phyloP scores from a whole-genome alignment of 2,329 filamentous ascomycete genomes.

The Pseudogymnoascus sp. region DNA sequence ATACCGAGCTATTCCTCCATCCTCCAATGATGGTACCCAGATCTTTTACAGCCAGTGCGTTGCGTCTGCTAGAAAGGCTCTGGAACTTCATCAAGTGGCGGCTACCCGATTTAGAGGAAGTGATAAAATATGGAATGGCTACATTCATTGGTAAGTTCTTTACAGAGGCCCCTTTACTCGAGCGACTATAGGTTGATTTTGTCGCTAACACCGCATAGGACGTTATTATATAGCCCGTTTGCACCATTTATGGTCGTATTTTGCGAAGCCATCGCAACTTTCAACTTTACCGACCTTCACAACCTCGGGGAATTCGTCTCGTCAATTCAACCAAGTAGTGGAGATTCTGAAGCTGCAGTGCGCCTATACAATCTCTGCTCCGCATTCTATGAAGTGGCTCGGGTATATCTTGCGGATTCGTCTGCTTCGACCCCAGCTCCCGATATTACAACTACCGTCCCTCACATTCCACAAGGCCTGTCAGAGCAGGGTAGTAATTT shows the following conservation, averaged over 20 bases:
- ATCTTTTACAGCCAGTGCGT: constrained; percentile 15
- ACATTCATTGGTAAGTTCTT: constrained; percentile 13
- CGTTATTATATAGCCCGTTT: constrained; percentile 15
- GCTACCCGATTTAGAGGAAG: constrained; percentile 4
- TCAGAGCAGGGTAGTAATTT: constrained; percentile 25
- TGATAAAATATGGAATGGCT: constrained; percentile 11
- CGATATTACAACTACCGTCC: background rate
- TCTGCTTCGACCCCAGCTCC: constrained; percentile 37
- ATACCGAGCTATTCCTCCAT: constrained; percentile 15
- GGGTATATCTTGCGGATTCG: constrained; percentile 37
- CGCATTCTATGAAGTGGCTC: constrained; percentile 32
- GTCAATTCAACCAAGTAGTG: constrained; percentile 29
- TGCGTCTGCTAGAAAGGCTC: constrained; percentile 12
- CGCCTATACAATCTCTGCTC: constrained; percentile 39
- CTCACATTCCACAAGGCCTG: constrained; percentile 17
- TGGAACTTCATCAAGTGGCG: constrained; percentile 11
- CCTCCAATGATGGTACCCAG: constrained; percentile 4
- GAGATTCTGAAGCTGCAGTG: constrained; percentile 32
- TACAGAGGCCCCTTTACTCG: background rate
- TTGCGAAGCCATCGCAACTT: constrained; percentile 24
- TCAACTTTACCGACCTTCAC: constrained; percentile 32
- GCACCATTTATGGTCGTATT: constrained; percentile 18
- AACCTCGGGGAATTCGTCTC: constrained; percentile 37
- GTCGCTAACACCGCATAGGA: background rate
- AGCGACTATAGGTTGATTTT: background rate